Evolutionary conservation across 2,329 filamentous ascomycete genomes (phyloP), one percentile per base, ranked within the genome.

Genomic region (Falciphora oryzae): DNA sequence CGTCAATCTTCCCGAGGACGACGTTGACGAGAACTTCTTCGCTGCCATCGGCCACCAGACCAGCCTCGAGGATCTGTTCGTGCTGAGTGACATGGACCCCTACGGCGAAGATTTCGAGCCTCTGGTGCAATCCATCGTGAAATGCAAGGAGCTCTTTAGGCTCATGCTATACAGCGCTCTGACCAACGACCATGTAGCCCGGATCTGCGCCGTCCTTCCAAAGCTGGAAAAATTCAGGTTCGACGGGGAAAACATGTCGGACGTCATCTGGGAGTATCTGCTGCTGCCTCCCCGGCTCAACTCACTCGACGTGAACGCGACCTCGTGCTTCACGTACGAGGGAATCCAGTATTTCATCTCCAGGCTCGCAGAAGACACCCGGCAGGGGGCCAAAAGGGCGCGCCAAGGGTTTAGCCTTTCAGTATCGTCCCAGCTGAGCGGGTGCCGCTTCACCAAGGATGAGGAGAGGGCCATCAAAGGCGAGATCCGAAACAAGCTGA

Each of bases 171-270:
- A 80, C 38, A 77, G 81, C 35, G 78, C 85, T 5, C 80, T 89
- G 65, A 77, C 74, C 0, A 75, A 80, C 10, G 72, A 76, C 11
- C 81, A 88, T 56, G 75, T 89, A 44, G 71, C 76, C 14, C 69
- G 69, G 3, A 76, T 90, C 22, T 77, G 81, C 29, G 66, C 71
- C 1, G 72, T 76, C 13, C 73, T 87, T 13, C 73, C 73, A 0
- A 70, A 77, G 22, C 77, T 90, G 0, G 83, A 87, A 67, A 80
- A 84, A 16, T 73, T 90, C 18, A 81, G 78, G 59, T 80, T 89
- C 61, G 81, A 79, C 58, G 86, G 86, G 58, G 81, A 82, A 22
- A 73, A 83, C 28, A 78, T 81, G 6, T 81, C 86, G 66, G 76
- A 79, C 44, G 70, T 72, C 4, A 71, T 86, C 16, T 77, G 82